These are phyloP conservation scores for Acer saccharum DNA, from an alignment of 345 rosid genomes.

Conservation along the genomic window DNA sequence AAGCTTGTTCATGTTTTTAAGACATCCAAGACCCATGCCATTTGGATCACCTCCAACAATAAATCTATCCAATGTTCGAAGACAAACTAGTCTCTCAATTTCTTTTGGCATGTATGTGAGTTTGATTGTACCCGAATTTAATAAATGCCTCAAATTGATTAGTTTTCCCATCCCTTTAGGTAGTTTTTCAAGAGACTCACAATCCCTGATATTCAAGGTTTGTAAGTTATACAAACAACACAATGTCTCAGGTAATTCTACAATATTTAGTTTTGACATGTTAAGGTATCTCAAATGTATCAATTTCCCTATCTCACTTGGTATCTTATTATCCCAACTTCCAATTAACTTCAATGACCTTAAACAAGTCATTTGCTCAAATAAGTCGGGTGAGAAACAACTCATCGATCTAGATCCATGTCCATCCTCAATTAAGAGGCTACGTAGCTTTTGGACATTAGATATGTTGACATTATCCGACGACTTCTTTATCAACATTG, in stretches of 20 bases:
- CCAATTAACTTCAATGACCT: background rate
- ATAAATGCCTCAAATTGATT: background rate
- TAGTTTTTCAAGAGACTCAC: background rate
- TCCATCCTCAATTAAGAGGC: background rate
- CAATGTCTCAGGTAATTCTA: background rate
- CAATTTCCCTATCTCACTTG: background rate
- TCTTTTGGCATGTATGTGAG: background rate
- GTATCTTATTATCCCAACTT: no score
- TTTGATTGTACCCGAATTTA: accelerated
- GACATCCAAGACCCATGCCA: background rate
- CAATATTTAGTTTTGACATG: no score
- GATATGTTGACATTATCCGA: background rate
- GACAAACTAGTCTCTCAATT: background rate
- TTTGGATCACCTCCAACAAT: background rate
- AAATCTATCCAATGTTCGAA: background rate
- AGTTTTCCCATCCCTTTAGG: background rate
- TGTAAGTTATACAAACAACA: background rate
- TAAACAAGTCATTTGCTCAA: background rate
- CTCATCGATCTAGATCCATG: background rate
- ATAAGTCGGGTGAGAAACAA: no score
- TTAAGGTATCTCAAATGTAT: background rate
- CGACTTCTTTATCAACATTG: no score
- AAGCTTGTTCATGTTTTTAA: background rate
- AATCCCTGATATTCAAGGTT: background rate
- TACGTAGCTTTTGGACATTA: background rate